Conservation (phyloP, 2,329 filamentous ascomycete species). For the Diaporthe ilicicola region DNA sequence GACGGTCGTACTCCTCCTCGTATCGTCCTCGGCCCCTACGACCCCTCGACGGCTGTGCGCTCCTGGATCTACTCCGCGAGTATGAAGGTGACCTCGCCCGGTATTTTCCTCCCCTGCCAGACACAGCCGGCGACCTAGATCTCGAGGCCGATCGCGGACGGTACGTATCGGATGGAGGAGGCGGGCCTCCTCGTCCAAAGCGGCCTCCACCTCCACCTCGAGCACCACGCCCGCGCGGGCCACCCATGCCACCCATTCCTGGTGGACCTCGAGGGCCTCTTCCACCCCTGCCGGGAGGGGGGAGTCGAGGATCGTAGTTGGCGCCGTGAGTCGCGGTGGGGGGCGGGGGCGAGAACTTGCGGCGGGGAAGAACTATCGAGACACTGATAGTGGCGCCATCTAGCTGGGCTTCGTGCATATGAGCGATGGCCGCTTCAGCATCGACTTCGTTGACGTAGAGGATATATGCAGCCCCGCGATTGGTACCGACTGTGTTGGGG, state of each 20-base stretch:
- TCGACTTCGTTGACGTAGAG: slow-evolving; percentile 80
- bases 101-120: slow-evolving; percentile 47
- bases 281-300: slow-evolving; percentile 44
- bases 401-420: slow-evolving; percentile 98
- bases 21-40: slow-evolving; percentile 44
- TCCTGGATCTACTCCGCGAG: slow-evolving; percentile 36
- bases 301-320: slow-evolving; percentile 64
- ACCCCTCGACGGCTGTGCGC: slow-evolving; percentile 44
- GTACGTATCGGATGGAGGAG: slow-evolving; percentile 62
- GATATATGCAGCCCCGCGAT: slow-evolving; percentile 93
- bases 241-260: slow-evolving; percentile 45
- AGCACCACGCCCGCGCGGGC: slow-evolving; percentile 47
- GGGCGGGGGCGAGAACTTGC: slow-evolving; percentile 83
- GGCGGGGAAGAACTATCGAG: slow-evolving; percentile 85
- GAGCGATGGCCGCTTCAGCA: slow-evolving; percentile 87
- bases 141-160: slow-evolving; percentile 67
- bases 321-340: slow-evolving; percentile 73
- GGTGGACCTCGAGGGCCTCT: slow-evolving; percentile 43
- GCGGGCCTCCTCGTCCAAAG: slow-evolving; percentile 45
- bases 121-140: slow-evolving; percentile 50
- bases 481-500: slow-evolving; percentile 67
- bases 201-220: slow-evolving; percentile 42
- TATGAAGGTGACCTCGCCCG: slow-evolving; percentile 55
- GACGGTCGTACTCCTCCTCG: slow-evolving; percentile 43
- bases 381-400: slow-evolving; percentile 86